Evolutionary conservation across 164 flowering plant species (phyloP).

Genomic region (Umbilicus rupestris): DNA sequence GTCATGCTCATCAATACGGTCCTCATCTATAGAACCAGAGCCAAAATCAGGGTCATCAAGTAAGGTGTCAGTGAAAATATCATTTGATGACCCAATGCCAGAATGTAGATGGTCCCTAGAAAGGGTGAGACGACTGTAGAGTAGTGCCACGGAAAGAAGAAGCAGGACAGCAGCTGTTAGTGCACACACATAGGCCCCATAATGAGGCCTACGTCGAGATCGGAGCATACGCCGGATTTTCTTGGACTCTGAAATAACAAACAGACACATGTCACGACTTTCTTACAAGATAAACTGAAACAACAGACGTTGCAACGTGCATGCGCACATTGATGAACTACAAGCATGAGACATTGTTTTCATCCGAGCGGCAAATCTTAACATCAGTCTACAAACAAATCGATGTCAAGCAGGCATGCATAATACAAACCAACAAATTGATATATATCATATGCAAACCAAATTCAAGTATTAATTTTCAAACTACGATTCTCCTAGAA

Average conservation of each 20-base stretch:
- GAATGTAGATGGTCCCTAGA: constrained; percentile 12
- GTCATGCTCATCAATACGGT: constrained; percentile 78
- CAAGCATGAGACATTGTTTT: no score
- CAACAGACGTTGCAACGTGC: no score
- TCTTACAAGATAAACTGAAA: not conserved
- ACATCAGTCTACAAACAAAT: no score
- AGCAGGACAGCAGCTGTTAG: constrained; percentile 68
- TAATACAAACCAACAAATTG: no score
- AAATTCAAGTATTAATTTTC: no score
- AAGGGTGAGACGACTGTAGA: constrained; percentile 62
- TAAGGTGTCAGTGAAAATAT: constrained; percentile 19
- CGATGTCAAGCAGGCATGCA: no score
- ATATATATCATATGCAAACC: no score
- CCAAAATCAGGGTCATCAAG: constrained; percentile 18
- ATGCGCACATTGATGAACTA: no score
- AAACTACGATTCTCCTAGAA: no score
- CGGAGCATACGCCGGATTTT: constrained; percentile 15
- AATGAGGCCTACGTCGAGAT: constrained; percentile 54
- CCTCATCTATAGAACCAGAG: constrained; percentile 22
- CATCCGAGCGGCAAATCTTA: no score
- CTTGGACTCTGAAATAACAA: not conserved
- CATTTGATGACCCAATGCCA: constrained; percentile 18
- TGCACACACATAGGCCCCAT: constrained; percentile 67
- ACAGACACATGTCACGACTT: not conserved
- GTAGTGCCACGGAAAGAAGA: constrained; percentile 74